Percentiles rank a stretch among this genome's conserved stretches.
Evolutionary conservation across 305 asterid species (phyloP).

Genomic region (Fraxinus paxiana): DNA sequence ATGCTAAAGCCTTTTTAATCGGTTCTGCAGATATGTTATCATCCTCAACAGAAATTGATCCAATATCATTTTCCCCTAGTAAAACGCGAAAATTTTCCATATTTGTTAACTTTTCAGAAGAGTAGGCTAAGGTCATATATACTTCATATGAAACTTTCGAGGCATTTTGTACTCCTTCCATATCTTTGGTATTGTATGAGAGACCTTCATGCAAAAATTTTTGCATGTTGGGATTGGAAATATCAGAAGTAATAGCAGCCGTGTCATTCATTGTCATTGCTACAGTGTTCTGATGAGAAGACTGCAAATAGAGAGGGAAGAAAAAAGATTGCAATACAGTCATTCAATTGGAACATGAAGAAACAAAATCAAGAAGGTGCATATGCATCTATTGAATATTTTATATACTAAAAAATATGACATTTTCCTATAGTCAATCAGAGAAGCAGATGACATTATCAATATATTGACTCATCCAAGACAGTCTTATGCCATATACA

Average conservation of each 20-base stretch:
- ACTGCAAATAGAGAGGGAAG: not conserved
- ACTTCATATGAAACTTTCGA: constrained; percentile 50
- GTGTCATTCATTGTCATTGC: constrained; percentile 23
- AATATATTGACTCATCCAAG: not conserved
- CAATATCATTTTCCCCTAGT: constrained; percentile 44
- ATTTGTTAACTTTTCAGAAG: constrained; percentile 60
- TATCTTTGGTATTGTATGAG: constrained; percentile 30
- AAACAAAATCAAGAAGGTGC: not conserved
- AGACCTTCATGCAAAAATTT: constrained; percentile 30
- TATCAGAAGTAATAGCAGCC: constrained; percentile 20
- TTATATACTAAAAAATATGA: not conserved
- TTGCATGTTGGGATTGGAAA: constrained; percentile 28
- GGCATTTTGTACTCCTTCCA: constrained; percentile 39
- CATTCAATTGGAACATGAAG: not conserved
- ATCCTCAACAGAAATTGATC: constrained; percentile 39
- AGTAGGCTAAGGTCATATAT: constrained; percentile 47
- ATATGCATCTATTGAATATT: not conserved
- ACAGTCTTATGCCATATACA: not conserved
- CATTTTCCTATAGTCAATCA: not conserved
- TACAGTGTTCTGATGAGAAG: not conserved
- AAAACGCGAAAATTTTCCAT: constrained; percentile 50
- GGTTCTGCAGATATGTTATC: constrained; percentile 49
- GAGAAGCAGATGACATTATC: not conserved
- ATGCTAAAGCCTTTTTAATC: constrained; percentile 52
- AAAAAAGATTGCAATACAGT: not conserved